Evolutionary conservation across 345 rosid genomes (phyloP), one percentile per base, ranked within the genome.

Genomic region (Noccaea bulbosa): DNA sequence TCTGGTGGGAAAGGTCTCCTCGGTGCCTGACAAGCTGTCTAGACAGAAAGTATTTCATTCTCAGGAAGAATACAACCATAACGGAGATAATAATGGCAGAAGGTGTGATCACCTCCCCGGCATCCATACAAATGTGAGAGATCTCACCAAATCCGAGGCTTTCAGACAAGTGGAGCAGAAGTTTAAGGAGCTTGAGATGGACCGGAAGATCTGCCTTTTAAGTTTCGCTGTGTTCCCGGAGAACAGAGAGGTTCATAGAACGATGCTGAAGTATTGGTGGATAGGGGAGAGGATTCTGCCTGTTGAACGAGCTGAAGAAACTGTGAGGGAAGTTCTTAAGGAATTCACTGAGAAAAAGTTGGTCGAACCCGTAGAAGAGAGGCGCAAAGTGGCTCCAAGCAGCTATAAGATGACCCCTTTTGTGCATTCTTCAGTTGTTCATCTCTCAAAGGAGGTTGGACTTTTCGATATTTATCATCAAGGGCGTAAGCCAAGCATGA

Each of bases 251-350:
- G 67, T 83, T 5, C 69, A 74, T 50, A 81, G 78, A 61, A 79
- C 81, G 64, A 12, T 77, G 46, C 37, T 85, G 59, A 71, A 74
- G 48, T 56, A 76, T 57, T 85, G 84, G 89, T 85, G 85, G 83
- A 56, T 78, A 14, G 74, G 79, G 7, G 58, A 65, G 5, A 27
- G 39, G 2, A 20, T 78, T 33, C 38, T 79, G 0, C 47, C 48
- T n/a, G 53, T 66, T 4, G 0, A 52, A 32, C 63, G 52, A 54
- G 71, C 40, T 5, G 57, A 32, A 41, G 56, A 45, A 15, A 27
- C 49, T 4, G 87, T 72, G 3, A 49, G 34, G 55, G 15, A 45
- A 1, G 48, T 73, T 71, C 76, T 83, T 5, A 4, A 22, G 41
- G 44, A 24, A 11, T 69, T 79, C 32, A 27, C 67, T 34, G 45